These are phyloP conservation scores for Parietichytrium sp. DNA, from an alignment of 108 stramenopile species.

Conservation along the genomic window DNA sequence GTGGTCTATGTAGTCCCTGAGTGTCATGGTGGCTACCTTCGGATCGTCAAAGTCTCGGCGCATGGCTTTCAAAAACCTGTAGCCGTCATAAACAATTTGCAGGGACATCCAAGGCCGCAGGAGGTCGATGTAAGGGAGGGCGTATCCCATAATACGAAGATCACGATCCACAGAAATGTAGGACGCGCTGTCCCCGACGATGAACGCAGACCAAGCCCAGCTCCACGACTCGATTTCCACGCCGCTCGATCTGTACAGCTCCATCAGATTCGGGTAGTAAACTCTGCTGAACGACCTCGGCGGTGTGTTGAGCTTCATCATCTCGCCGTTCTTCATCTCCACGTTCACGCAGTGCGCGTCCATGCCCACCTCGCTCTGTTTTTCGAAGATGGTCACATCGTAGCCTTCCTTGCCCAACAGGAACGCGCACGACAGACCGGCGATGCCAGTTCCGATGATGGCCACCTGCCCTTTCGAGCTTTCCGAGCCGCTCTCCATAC, in stretches of 20 bases:
- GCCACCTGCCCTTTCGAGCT: too few species aligned
- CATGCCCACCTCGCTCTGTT: neutral
- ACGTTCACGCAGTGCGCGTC: conserved; percentile 28
- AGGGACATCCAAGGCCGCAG: neutral
- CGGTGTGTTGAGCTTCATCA: neutral
- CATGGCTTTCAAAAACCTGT: neutral
- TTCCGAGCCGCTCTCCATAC: too few species aligned
- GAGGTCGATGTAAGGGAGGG: neutral
- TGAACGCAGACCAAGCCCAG: neutral
- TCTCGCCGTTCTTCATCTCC: neutral
- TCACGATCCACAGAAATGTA: neutral
- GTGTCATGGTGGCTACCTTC: neutral
- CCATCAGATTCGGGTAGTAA: conserved; percentile 34
- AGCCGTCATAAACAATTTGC: neutral
- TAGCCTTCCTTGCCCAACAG: neutral
- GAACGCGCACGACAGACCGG: neutral
- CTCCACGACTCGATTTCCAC: conserved; percentile 28
- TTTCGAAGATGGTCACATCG: conserved; percentile 10
- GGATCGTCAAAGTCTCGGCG: neutral
- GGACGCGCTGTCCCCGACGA: neutral
- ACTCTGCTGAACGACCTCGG: neutral
- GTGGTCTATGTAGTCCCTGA: neutral
- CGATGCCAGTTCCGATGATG: conserved; percentile 9
- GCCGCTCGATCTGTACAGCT: neutral
- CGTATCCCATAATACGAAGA: neutral